Evolutionary conservation across 2,329 filamentous ascomycete genomes (phyloP).

Genomic region (Colletotrichum noveboracense): DNA sequence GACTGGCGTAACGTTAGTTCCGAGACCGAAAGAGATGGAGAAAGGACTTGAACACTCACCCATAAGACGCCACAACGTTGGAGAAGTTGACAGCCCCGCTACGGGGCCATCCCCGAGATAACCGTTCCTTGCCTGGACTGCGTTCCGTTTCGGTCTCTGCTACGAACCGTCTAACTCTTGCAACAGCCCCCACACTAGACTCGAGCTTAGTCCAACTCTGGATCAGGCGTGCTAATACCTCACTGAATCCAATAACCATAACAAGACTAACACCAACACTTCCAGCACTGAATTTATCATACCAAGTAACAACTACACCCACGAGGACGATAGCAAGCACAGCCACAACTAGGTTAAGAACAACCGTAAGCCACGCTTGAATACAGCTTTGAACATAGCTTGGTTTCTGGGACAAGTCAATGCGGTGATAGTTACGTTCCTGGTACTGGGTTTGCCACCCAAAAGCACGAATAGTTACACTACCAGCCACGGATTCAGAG

Average conservation of each 20-base stretch:
- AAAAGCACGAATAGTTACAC: constrained; percentile 25
- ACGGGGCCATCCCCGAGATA: background rate
- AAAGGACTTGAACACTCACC: background rate
- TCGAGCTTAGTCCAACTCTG: constrained; percentile 26
- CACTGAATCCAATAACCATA: constrained; percentile 9
- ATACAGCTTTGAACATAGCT: background rate
- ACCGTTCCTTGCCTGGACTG: background rate
- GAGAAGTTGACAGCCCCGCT: background rate
- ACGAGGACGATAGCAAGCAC: background rate
- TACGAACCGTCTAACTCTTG: background rate
- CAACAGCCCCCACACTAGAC: constrained; percentile 1
- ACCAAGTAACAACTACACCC: constrained; percentile 19
- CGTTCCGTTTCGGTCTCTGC: background rate
- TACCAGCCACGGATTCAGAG: constrained; percentile 25
- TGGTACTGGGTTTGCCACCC: background rate
- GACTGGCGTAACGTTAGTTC: too few species aligned
- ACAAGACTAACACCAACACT: constrained; percentile 26
- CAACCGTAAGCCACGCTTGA: background rate
- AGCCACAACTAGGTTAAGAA: background rate
- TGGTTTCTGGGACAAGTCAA: background rate
- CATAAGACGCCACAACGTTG: background rate
- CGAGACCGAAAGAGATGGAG: too few species aligned
- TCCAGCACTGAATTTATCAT: constrained; percentile 28
- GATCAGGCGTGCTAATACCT: background rate
- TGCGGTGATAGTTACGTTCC: background rate